These are phyloP conservation scores for Epichloe glyceriae DNA, from an alignment of 2,329 filamentous ascomycete genomes.

Conservation along the genomic window DNA sequence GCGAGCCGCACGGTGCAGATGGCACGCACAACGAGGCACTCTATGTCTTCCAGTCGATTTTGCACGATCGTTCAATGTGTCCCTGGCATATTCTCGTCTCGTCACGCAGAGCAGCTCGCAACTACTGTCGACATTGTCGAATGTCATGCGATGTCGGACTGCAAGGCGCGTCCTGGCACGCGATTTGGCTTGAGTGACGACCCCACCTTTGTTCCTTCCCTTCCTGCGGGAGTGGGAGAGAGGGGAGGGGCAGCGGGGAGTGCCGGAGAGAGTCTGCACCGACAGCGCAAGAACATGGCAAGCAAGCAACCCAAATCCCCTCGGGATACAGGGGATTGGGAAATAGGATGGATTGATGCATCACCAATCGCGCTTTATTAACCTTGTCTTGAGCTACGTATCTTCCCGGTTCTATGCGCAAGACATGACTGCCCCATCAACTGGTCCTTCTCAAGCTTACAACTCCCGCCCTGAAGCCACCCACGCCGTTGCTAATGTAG, in stretches of 20 bases:
- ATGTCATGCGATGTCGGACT: not conserved
- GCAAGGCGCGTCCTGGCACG: not conserved
- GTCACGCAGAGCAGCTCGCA: not conserved
- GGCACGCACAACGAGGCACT: not conserved
- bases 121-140: not conserved
- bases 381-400: not conserved
- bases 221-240: not conserved
- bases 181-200: not conserved
- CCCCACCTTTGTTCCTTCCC: not conserved
- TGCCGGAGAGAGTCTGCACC: too few relatives aligned
- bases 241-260: too few relatives aligned
- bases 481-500: slow-evolving; percentile 80
- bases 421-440: not conserved
- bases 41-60: not conserved
- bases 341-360: too few relatives aligned
- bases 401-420: not conserved
- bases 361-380: too few relatives aligned
- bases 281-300: too few relatives aligned
- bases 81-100: not conserved
- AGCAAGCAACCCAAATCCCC: too few relatives aligned
- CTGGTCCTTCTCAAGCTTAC: slow-evolving; percentile 16
- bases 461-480: slow-evolving; percentile 54
- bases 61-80: not conserved
- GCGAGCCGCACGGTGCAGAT: not conserved
- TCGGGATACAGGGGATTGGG: too few relatives aligned